Conservation (phyloP, 2,329 filamentous ascomycete species). For the Orbilia oligospora region DNA sequence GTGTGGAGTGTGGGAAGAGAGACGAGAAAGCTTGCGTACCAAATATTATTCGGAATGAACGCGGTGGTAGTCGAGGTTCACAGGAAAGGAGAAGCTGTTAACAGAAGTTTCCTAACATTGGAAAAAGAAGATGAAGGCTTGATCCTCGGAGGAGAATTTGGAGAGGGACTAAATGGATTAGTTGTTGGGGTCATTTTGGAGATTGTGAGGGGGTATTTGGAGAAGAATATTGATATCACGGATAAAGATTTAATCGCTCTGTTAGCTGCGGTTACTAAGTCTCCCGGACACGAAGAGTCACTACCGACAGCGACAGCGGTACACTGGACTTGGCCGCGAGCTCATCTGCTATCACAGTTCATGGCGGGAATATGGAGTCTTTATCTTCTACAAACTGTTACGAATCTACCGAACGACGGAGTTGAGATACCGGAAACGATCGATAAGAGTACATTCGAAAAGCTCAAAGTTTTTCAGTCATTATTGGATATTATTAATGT, state of each 20-base stretch:
- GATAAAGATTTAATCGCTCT: constrained; percentile 31
- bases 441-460: background rate
- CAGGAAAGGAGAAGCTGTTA: constrained; percentile 30
- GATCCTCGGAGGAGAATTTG: background rate
- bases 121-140: background rate
- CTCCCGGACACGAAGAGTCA: background rate
- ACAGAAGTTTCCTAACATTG: background rate
- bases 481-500: constrained; percentile 10
- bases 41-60: constrained; percentile 12
- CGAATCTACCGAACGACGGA: background rate
- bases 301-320: background rate
- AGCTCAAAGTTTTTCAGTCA: background rate
- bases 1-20: constrained; percentile 33
- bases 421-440: too few species aligned
- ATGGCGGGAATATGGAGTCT: constrained; percentile 36
- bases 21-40: constrained; percentile 22
- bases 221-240: background rate
- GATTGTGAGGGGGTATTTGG: constrained; percentile 18
- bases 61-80: constrained; percentile 21
- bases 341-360: constrained; percentile 36
- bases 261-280: constrained; percentile 22
- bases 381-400: constrained; percentile 25
- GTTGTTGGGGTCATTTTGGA: background rate
- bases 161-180: background rate
- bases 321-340: constrained; percentile 43